phyloP scores from a whole-genome alignment of 73 alveolate genomes.

The Paramecium bursaria region DNA sequence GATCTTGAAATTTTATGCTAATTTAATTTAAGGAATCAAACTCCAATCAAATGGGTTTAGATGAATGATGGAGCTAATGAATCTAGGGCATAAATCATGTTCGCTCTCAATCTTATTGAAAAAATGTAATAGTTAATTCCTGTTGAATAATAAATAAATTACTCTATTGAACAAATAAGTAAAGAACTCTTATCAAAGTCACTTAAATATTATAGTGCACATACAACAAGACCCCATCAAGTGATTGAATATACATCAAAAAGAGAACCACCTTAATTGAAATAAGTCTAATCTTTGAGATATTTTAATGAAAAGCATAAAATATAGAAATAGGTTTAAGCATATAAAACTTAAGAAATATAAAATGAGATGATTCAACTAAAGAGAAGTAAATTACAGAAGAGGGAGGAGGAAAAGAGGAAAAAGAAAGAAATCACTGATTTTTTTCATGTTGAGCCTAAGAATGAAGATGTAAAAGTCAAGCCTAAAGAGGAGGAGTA shows the following conservation, averaged over 20 bases:
- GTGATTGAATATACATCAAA: no score
- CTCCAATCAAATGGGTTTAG: no score
- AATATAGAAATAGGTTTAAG: not conserved
- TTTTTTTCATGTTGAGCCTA: slow-evolving; percentile 14
- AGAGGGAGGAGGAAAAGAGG: not conserved
- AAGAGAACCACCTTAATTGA: not conserved
- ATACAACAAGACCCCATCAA: no score
- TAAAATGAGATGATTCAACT: not conserved
- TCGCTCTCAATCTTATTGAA: not conserved
- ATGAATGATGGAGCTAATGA: no score
- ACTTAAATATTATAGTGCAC: no score
- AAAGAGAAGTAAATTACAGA: not conserved
- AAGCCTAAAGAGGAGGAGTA: not conserved
- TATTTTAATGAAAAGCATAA: slow-evolving; percentile 51
- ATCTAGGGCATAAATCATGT: no score
- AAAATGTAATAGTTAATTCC: slow-evolving; percentile 17
- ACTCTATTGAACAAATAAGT: not conserved
- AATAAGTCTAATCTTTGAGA: slow-evolving; percentile 20
- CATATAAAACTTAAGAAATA: not conserved
- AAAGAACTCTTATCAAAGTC: no score
- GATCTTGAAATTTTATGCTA: not conserved
- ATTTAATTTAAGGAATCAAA: no score
- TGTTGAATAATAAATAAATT: no score
- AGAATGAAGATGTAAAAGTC: not conserved
- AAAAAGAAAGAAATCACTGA: slow-evolving; percentile 42